Evolutionary conservation across 805 yeast species (phyloP).

Genomic region (Priceomyces melissophilus): DNA sequence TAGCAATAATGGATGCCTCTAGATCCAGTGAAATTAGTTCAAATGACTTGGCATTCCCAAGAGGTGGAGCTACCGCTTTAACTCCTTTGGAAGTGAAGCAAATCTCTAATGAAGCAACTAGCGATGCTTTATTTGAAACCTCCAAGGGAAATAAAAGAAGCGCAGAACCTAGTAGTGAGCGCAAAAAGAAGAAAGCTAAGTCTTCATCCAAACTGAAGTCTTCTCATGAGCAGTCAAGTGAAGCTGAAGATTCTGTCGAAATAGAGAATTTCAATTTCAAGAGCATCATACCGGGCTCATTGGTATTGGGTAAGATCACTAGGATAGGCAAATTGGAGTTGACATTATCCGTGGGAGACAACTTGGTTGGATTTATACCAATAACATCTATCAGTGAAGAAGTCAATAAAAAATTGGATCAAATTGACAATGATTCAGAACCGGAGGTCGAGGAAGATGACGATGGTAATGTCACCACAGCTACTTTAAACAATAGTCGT

Average conservation of each 20-base stretch:
- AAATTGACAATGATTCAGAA: slow-evolving; percentile 41
- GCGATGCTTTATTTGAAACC: slow-evolving; percentile 76
- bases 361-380: slow-evolving; percentile 74
- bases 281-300: slow-evolving; percentile 65
- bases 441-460: slow-evolving; percentile 34
- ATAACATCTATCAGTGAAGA: slow-evolving; percentile 68
- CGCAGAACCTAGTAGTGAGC: slow-evolving; percentile 22
- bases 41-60: slow-evolving; percentile 72
- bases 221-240: slow-evolving; percentile 13
- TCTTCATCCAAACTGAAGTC: slow-evolving; percentile 16
- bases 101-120: slow-evolving; percentile 87
- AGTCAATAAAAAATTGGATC: slow-evolving; percentile 55
- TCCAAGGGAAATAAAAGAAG: slow-evolving; percentile 31
- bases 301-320: slow-evolving; percentile 72
- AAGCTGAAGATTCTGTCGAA: slow-evolving; percentile 35
- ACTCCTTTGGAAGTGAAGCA: slow-evolving; percentile 90
- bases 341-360: slow-evolving; percentile 73
- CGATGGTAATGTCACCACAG: slow-evolving; percentile 20
- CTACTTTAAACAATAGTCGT: slow-evolving; percentile 17
- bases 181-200: slow-evolving; percentile 22
- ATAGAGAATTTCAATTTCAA: slow-evolving; percentile 64
- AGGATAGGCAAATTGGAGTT: slow-evolving; percentile 61
- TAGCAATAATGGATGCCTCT: slow-evolving; percentile 6
- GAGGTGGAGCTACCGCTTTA: slow-evolving; percentile 90
- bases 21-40: slow-evolving; percentile 29